A percentile compares a stretch with the other conserved stretches of the same genome.
Conservation (phyloP, 345 rosid genomes). For the Erysimum cheiranthoides region DNA sequence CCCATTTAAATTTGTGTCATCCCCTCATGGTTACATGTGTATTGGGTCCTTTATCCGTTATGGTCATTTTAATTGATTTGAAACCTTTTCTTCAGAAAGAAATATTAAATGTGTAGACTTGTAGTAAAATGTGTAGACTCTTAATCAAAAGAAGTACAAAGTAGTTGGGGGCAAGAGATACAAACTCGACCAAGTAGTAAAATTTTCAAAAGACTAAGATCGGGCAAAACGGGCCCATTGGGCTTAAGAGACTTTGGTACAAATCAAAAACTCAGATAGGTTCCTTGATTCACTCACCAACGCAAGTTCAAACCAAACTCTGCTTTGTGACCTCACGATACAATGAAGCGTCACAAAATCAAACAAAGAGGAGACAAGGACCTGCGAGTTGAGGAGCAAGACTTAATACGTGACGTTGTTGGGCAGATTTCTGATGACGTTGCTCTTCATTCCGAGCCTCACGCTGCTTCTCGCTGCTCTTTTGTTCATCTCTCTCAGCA, state of each 20-base stretch:
- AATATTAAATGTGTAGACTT: too few species aligned
- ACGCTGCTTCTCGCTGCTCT: constrained; percentile 66
- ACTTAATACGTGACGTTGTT: constrained; percentile 74
- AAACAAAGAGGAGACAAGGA: background rate
- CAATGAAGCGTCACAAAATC: background rate
- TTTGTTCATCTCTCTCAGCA: constrained; percentile 74
- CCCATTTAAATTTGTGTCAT: background rate
- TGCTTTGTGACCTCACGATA: background rate
- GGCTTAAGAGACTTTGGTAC: background rate
- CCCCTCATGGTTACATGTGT: background rate
- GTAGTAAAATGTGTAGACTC: too few species aligned
- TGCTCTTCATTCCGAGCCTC: constrained; percentile 82
- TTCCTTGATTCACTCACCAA: background rate
- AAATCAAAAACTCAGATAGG: background rate
- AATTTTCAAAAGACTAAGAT: background rate
- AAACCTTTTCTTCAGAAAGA: background rate
- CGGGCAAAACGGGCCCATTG: constrained; percentile 8
- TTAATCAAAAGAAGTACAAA: background rate
- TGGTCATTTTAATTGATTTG: background rate
- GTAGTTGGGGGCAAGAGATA: background rate
- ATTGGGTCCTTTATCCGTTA: background rate
- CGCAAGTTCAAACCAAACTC: background rate
- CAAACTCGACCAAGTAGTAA: background rate
- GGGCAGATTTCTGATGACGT: constrained; percentile 80
- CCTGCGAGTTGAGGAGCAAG: background rate